Conservation (phyloP, 306 rosid species). For the Begonia loranthoides region DNA sequence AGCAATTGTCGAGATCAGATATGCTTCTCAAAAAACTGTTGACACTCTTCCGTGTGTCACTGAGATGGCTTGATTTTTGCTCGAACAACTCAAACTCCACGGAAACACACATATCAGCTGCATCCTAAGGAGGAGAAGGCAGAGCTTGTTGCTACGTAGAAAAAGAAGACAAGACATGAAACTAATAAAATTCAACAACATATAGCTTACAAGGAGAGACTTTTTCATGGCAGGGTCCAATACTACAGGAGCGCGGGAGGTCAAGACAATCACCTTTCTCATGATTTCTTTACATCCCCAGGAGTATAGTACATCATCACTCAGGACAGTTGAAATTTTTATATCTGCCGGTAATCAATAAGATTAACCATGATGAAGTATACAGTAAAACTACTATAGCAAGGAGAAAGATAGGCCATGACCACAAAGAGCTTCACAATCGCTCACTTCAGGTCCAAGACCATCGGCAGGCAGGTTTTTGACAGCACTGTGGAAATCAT, state of each 20-base stretch:
- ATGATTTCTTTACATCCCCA: conserved; percentile 64
- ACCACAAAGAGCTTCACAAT: conserved; percentile 16
- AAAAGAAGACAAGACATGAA: conserved; percentile 3
- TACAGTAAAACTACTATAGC: background rate
- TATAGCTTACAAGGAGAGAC: conserved; percentile 37
- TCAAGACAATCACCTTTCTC: conserved; percentile 49
- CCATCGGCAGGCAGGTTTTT: conserved; percentile 41
- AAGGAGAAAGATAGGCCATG: background rate
- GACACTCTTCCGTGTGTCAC: conserved; percentile 25
- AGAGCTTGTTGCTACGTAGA: background rate
- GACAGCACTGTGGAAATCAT: conserved; percentile 59
- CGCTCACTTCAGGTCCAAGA: conserved; percentile 27
- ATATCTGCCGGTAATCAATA: conserved; percentile 25
- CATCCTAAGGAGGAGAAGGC: conserved; percentile 28
- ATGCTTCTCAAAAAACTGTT: conserved; percentile 30
- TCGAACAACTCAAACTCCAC: conserved; percentile 61
- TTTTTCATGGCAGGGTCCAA: conserved; percentile 36
- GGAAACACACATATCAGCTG: conserved; percentile 51
- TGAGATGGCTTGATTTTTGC: conserved; percentile 48
- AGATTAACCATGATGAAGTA: conserved; percentile 1
- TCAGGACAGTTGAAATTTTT: conserved; percentile 44
- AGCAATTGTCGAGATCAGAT: conserved; percentile 61
- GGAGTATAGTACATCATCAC: conserved; percentile 50
- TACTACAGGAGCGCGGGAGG: conserved; percentile 40
- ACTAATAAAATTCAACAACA: background rate